phyloP scores from a whole-genome alignment of 805 yeast species.

The Ogataea dorogensis region DNA sequence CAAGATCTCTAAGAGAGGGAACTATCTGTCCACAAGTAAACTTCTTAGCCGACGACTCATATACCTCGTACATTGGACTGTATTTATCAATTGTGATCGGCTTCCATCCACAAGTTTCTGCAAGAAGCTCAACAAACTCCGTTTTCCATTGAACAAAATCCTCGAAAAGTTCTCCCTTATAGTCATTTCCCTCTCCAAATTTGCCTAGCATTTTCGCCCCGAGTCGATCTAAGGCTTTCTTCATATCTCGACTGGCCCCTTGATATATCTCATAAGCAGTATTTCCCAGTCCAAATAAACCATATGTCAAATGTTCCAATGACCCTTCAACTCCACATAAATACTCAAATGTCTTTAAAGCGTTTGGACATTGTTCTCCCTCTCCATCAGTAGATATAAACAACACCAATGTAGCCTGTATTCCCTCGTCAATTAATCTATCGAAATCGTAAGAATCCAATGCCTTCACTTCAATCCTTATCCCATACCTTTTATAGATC shows the following conservation, averaged over 20 bases:
- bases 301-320: slow-evolving; percentile 53
- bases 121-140: slow-evolving; percentile 61
- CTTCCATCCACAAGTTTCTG: slow-evolving; percentile 55
- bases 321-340: slow-evolving; percentile 36
- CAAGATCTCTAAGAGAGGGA: slow-evolving; percentile 15
- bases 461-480: slow-evolving; percentile 66
- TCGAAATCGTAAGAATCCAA: slow-evolving; percentile 76
- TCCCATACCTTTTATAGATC: slow-evolving; percentile 65
- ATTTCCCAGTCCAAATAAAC: slow-evolving; percentile 89
- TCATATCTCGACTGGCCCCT: slow-evolving; percentile 64
- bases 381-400: slow-evolving; percentile 92
- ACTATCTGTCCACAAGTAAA: slow-evolving; percentile 32
- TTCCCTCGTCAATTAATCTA: slow-evolving; percentile 55
- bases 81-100: slow-evolving; percentile 65
- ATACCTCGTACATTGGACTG: slow-evolving; percentile 55
- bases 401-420: slow-evolving; percentile 43
- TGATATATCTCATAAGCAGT: slow-evolving; percentile 87
- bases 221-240: slow-evolving; percentile 48
- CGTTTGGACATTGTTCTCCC: slow-evolving; percentile 95
- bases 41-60: slow-evolving; percentile 29
- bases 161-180: slow-evolving; percentile 85
- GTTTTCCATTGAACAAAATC: slow-evolving; percentile 91
- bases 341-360: slow-evolving; percentile 61
- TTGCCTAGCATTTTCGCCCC: slow-evolving; percentile 64
- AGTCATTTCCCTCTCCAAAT: slow-evolving; percentile 89